A percentile compares a stretch with the other conserved stretches of the same genome.
phyloP scores from a whole-genome alignment of 768 basidiomycete species.

The Strobilomyces echinocephalus region DNA sequence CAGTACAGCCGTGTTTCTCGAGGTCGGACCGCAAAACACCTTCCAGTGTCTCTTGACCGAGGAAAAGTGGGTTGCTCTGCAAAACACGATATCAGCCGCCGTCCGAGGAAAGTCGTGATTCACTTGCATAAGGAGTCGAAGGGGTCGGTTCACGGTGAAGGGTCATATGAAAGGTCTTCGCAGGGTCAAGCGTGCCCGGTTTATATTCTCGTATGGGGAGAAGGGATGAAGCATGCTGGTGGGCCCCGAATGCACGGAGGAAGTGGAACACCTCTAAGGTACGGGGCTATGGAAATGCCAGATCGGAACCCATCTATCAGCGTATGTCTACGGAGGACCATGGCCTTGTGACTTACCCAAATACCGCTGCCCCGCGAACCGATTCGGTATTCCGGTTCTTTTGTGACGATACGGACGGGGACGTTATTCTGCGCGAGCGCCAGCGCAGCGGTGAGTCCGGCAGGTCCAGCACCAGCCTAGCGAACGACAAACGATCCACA shows the following conservation, averaged over 20 bases:
- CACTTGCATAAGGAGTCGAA: slow-evolving; percentile 24
- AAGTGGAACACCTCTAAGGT: slow-evolving; percentile 8
- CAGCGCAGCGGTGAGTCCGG: slow-evolving; percentile 30
- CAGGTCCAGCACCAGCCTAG: slow-evolving; percentile 28
- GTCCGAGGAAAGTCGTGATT: not conserved
- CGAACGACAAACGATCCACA: not conserved
- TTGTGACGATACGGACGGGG: slow-evolving; percentile 51
- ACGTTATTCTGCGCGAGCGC: slow-evolving; percentile 39
- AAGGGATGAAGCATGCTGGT: slow-evolving; percentile 25
- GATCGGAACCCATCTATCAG: not conserved
- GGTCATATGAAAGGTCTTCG: slow-evolving; percentile 3
- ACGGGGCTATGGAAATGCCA: slow-evolving; percentile 20
- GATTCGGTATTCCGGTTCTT: slow-evolving; percentile 31
- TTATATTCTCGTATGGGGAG: slow-evolving; percentile 34
- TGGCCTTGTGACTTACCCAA: slow-evolving; percentile 27
- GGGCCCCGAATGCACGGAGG: slow-evolving; percentile 36
- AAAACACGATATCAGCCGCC: not conserved
- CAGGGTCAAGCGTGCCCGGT: slow-evolving; percentile 14
- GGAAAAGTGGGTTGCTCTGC: slow-evolving; percentile 7
- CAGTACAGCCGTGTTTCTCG: slow-evolving; percentile 14
- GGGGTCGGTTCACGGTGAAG: slow-evolving; percentile 18
- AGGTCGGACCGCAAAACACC: slow-evolving; percentile 17
- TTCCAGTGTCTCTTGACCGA: slow-evolving; percentile 31
- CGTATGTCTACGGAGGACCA: not conserved
- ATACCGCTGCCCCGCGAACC: slow-evolving; percentile 38